Conservation (phyloP, 129 eudicot genomes). For the Centella asiatica region DNA sequence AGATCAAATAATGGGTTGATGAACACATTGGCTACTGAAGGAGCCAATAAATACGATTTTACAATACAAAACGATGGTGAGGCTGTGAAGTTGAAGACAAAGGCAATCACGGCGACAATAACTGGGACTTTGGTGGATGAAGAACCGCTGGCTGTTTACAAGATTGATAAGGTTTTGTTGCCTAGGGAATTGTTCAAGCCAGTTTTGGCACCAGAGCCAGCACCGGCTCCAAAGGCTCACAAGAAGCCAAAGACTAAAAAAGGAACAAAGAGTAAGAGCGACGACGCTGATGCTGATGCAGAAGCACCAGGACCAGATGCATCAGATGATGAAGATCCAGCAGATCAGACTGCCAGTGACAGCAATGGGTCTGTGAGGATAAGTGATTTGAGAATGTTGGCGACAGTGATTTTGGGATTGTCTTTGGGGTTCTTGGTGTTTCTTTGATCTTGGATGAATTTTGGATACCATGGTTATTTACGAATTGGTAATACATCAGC, state of each 20-base stretch:
- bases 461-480: not conserved
- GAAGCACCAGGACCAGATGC: conserved; percentile 55
- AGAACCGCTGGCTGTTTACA: conserved; percentile 44
- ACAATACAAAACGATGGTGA: conserved; percentile 47
- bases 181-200: conserved; percentile 67
- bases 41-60: conserved; percentile 65
- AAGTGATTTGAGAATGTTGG: conserved; percentile 29
- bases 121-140: conserved; percentile 40
- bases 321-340: conserved; percentile 33
- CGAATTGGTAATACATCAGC: conserved; percentile 1
- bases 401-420: conserved; percentile 25
- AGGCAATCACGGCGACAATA: conserved; percentile 39
- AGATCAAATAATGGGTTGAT: conserved; percentile 67
- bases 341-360: conserved; percentile 46
- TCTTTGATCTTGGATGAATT: conserved; percentile 16
- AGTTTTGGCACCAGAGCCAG: conserved; percentile 27
- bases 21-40: conserved; percentile 86
- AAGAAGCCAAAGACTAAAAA: conserved; percentile 26
- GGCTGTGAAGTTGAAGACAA: conserved; percentile 38
- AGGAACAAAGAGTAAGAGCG: conserved; percentile 15
- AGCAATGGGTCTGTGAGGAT: conserved; percentile 14
- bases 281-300: conserved; percentile 23
- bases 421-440: conserved; percentile 32
- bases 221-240: conserved; percentile 46
- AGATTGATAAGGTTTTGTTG: conserved; percentile 41